Conservation (phyloP, 768 basidiomycete genomes). For the Amanita inopinata region DNA sequence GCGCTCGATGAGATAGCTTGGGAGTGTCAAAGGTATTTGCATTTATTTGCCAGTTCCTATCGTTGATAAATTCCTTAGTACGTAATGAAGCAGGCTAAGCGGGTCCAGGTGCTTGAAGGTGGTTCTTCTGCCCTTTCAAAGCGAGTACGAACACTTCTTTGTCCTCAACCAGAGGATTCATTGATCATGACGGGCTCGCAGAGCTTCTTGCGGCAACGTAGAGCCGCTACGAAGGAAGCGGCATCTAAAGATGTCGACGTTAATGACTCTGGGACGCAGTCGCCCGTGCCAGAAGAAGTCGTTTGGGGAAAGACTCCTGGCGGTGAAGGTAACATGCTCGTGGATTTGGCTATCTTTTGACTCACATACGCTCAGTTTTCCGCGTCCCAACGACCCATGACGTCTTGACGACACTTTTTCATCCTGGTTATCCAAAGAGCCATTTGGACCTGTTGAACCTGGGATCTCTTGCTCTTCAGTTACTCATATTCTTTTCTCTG, state of each 20-base stretch:
- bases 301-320: conserved; percentile 85
- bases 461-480: conserved; percentile 66
- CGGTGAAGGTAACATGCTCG: conserved; percentile 51
- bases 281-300: conserved; percentile 37
- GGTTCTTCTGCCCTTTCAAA: conserved; percentile 10
- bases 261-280: conserved; percentile 4
- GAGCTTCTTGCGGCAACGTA: conserved; percentile 26
- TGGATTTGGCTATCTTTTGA: conserved; percentile 7
- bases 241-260: conserved; percentile 3
- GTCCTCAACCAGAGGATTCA: conserved; percentile 9
- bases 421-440: conserved; percentile 77
- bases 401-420: conserved; percentile 75
- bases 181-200: conserved; percentile 16
- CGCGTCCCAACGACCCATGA: conserved; percentile 89
- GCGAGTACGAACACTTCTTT: conserved; percentile 4
- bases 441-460: conserved; percentile 84
- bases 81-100: no score
- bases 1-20: no score
- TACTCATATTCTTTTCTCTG: conserved; percentile 61
- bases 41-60: conserved; percentile 2
- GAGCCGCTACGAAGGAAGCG: conserved; percentile 9
- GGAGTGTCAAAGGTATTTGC: neutral
- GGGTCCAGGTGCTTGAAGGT: no score
- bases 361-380: conserved; percentile 52
- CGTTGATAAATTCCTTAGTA: no score